Conservation (phyloP, 345 rosid species). For the Trapa bicornis region DNA sequence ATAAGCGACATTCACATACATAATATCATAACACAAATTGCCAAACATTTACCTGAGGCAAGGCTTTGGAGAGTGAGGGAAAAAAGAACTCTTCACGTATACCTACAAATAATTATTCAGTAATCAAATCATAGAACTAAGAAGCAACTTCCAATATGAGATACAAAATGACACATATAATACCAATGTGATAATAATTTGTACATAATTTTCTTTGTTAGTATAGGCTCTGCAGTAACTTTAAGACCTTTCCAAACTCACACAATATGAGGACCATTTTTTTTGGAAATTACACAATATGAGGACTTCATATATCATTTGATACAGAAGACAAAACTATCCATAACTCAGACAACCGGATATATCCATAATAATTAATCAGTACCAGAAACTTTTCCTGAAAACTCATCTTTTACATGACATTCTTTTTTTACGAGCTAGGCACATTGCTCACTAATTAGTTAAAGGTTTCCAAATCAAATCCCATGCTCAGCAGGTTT, state of each 20-base stretch:
- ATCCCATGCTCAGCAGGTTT: neutral
- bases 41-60: slow-evolving; percentile 52
- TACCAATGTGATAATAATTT: neutral
- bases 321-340: neutral
- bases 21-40: neutral
- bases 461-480: too few species aligned
- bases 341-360: neutral
- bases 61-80: slow-evolving; percentile 78
- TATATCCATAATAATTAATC: neutral
- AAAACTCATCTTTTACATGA: neutral
- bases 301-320: neutral
- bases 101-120: slow-evolving; percentile 25
- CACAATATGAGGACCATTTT: neutral
- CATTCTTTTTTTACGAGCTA: neutral
- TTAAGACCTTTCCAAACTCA: neutral
- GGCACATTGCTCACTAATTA: neutral
- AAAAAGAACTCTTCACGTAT: slow-evolving; percentile 56
- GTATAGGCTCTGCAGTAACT: neutral
- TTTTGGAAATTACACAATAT: too few species aligned
- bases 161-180: neutral
- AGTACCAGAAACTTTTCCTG: neutral
- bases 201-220: too few species aligned
- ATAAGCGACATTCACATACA: neutral
- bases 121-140: neutral
- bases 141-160: neutral